phyloP scores from a whole-genome alignment of 352 stramenopile genomes.

The Phytophthora idaei region DNA sequence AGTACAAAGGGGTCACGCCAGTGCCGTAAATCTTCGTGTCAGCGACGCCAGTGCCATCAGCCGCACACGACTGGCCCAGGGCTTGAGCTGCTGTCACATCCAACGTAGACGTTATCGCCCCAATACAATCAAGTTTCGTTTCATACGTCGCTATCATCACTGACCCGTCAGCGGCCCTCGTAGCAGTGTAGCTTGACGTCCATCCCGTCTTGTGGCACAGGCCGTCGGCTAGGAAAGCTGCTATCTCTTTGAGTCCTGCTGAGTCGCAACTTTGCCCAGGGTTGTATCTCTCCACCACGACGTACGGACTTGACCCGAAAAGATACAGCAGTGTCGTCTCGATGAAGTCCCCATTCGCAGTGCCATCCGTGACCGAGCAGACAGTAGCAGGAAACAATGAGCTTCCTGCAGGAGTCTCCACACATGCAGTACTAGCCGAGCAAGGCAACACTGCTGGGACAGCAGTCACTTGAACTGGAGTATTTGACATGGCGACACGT shows the following conservation, averaged over 20 bases:
- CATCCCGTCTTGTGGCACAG: constrained; percentile 4
- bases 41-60: too few species aligned
- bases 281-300: constrained; percentile 8
- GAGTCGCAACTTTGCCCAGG: background rate
- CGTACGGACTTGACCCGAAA: constrained; percentile 11
- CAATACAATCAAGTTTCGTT: background rate
- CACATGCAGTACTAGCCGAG: background rate
- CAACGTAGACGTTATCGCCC: background rate
- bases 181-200: background rate
- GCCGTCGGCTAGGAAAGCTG: background rate
- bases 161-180: background rate
- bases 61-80: background rate
- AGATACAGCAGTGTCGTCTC: constrained; percentile 4
- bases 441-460: background rate
- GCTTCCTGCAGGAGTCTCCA: constrained; percentile 7
- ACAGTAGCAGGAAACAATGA: constrained; percentile 3
- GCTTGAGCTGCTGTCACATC: background rate
- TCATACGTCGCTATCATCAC: background rate
- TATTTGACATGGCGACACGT: background rate
- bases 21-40: background rate
- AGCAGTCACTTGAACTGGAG: constrained; percentile 8
- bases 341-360: background rate
- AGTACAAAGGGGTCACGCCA: background rate
- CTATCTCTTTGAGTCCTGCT: too few species aligned
- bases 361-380: constrained; percentile 16